Base-by-base conservation (phyloP, 306 rosid species). In the Cyamopsis tetragonoloba region DNA sequence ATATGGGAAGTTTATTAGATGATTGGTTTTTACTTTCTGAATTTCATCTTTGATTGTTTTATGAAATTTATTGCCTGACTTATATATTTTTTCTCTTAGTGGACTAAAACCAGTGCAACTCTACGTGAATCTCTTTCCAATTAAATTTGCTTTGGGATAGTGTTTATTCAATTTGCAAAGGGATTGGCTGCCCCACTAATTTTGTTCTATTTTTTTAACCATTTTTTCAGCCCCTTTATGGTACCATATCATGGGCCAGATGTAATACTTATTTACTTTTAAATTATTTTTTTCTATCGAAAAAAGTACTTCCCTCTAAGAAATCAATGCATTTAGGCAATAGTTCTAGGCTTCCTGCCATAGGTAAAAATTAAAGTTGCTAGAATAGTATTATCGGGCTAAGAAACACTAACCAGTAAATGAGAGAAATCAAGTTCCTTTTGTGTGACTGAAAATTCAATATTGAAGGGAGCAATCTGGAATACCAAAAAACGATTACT, bases 341-440 rank as follows among this genome's bases (percentile, higher is more conserved):
- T 57, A 59, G 11, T 24, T 38, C 38, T 28, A 75, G 47, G 12
- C n/a, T n/a, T n/a, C n/a, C n/a, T n/a, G n/a, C n/a, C 30, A 27
- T 12, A 35, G 38, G 63, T 22, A 50, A 68, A 30, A 67, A n/a
- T n/a, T n/a, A n/a, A n/a, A n/a, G n/a, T 60, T 59, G 49, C 56
- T 15, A 58, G 13, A 48, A 39, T 22, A 43, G 49, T 62, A 66
- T 62, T 48, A 38, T 73, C 43, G 54, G 77, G 71, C 58, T 55
- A 38, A 51, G 72, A 84, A 65, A 43, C 63, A 89, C 98, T 77
- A 55, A 95, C 99, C 96, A 95, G 91, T 79, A 95, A 83, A 67
- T 95, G 99, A 53, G 99, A 95, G 86, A 95, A 95, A 81, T 95
- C 97, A 53, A 95, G 99, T 69, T 95, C 99, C 89, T 95, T 95